Percentiles rank a stretch among this genome's conserved stretches.
phyloP scores from a whole-genome alignment of 106 monocot genomes.

The Alisma plantagoaquatica region DNA sequence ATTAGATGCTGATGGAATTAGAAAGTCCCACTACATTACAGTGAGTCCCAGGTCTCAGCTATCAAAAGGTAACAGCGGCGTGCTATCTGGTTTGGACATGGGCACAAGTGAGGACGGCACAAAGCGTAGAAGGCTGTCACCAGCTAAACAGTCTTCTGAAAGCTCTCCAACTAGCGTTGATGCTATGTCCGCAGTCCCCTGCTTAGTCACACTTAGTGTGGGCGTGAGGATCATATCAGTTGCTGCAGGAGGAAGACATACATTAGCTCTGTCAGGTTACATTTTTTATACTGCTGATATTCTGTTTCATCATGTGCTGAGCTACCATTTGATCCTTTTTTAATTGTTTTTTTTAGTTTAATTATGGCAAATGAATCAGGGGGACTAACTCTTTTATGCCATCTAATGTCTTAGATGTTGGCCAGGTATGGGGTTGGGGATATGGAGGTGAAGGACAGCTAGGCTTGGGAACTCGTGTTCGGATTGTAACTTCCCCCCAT shows the following conservation, averaged over 20 bases:
- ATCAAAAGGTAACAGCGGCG: constrained; percentile 17
- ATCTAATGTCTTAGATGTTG: constrained; percentile 63
- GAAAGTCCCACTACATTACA: constrained; percentile 22
- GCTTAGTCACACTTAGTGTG: constrained; percentile 58
- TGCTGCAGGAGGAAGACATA: constrained; percentile 90
- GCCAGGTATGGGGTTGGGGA: constrained; percentile 92
- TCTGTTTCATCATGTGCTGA: background rate
- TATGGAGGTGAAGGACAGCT: constrained; percentile 95
- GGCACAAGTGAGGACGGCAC: constrained; percentile 42
- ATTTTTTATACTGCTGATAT: constrained; percentile 1
- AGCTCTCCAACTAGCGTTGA: constrained; percentile 58
- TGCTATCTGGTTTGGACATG: constrained; percentile 21
- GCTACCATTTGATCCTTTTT: too few species aligned
- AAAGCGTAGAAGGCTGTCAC: constrained; percentile 67
- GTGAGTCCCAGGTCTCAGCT: constrained; percentile 51
- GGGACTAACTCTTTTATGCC: constrained; percentile 2
- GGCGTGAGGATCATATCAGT: constrained; percentile 51
- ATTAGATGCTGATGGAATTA: constrained; percentile 12
- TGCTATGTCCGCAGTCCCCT: constrained; percentile 57
- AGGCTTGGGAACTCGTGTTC: constrained; percentile 65
- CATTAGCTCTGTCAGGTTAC: constrained; percentile 75
- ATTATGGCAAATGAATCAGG: too few species aligned
- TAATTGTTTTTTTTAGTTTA: too few species aligned
- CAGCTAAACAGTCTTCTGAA: constrained; percentile 53
- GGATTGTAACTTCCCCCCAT: constrained; percentile 64